Evolutionary conservation across 768 basidiomycete genomes (phyloP), one percentile per base, ranked within the genome.

Genomic region (Lentinula lateritia): DNA sequence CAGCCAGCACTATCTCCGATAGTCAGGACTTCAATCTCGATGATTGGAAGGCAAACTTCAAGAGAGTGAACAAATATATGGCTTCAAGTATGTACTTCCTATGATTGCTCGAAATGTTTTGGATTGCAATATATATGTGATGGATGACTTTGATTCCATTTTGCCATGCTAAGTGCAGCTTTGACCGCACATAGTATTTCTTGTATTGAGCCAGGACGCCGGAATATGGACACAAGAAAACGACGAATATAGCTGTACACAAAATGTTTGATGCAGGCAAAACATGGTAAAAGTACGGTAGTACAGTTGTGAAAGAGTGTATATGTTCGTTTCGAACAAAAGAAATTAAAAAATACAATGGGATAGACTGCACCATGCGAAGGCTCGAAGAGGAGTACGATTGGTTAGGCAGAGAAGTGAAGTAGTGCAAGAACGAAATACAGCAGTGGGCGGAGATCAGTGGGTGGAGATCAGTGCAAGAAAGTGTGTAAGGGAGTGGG

Each of bases 31-130:
- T 60, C 23, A 42, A 38, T 34, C n/a, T 60, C n/a, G 59, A 60
- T 43, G 50, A 50, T 39, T 60, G 59, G 59, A 36, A 52, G 32
- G 48, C n/a, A 32, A 50, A 50, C 8, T 60, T 60, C 38, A 60
- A 43, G 18, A 34, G 9, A 34, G 36, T 60, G 1, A 48, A 60
- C 36, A 13, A 28, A 42, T 28, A 18, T 6, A 32, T 60, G 18
- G 35, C 50, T 10, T 12, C 34, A 7, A 39, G 28, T 18, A 60
- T 60, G 59, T 60, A 60, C 18, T 60, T 60, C 28, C 28, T 60
- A 10, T 60, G 34, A 46, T 43, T 46, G 3, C 42, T 42, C 38
- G 20, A 12, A 39, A 13, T 9, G 13, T 39, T 5, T 39, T 39
- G 38, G 1, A 39, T 39, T 39, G 38, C 9, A 39, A 9, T 39